Evolutionary conservation across 192 early-diverging fungal species (phyloP), one percentile per base, ranked within the genome.

Genomic region (Mortierella claussenii): DNA sequence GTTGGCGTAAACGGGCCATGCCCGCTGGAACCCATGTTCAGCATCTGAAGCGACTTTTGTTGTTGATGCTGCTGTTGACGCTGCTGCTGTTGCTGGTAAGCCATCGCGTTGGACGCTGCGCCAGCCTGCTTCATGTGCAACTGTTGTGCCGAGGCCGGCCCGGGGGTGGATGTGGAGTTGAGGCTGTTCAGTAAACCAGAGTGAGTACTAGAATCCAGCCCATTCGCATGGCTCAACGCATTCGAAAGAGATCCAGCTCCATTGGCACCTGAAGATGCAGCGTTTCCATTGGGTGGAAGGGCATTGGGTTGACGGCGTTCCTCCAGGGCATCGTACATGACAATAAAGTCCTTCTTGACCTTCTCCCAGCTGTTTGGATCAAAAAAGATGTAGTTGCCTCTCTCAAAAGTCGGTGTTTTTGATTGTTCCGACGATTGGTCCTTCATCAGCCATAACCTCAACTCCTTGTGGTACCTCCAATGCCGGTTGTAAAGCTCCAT

Each of bases 401-500:
- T 83, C 79, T 98, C 98, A 48, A 87, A 92, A 4, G 75, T 82
- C 70, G 81, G 85, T 4, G 88, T 87, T 74, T 87, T 88, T 36
- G 68, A 60, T 31, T 85, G 85, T 61, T 86, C 81, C n/a, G 81
- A 81, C 33, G 69, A 75, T 43, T 79, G 82, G 33, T 99, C 96
- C 76, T 94, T 94, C 53, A 89, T 92, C 53, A 99, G 55, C 98
- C 98, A 99, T 45, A 97, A 71, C 55, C 90, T 87, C 51, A 96
- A 75, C 60, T 97, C 94, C 79, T 95, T 96, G 86, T 99, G 98
- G 81, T 93, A 99, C 56, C 96, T 87, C 97, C 97, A 99, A 76
- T 92, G 89, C 33, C 98, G 89, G 71, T 88, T 89, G 79, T 94
- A 91, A 66, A 99, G 88, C 85, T 99, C 97, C 65, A 95, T 91